Percentiles rank a stretch among this genome's conserved stretches.
Evolutionary conservation across 2,329 filamentous ascomycete species (phyloP).

Genomic region (Fusarium transvaalense): DNA sequence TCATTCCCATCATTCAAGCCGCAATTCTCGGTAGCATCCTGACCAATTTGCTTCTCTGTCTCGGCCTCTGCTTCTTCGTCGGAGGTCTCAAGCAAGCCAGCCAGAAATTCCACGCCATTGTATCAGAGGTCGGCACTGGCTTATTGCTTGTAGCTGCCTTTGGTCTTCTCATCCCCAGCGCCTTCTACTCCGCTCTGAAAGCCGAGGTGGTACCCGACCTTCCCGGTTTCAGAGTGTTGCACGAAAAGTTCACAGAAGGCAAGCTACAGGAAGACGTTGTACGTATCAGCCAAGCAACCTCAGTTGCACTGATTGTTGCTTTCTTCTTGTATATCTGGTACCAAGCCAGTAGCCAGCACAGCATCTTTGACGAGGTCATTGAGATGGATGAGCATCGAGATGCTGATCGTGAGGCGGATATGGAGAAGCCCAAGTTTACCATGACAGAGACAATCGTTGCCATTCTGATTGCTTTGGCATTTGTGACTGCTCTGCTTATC

Average conservation of each 20-base stretch:
- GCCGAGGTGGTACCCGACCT: conserved; percentile 43
- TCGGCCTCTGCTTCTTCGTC: conserved; percentile 75
- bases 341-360: conserved; percentile 74
- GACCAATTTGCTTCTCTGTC: conserved; percentile 75
- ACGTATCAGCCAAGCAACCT: conserved; percentile 71
- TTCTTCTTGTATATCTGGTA: conserved; percentile 70
- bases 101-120: conserved; percentile 72
- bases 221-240: conserved; percentile 38
- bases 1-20: conserved; percentile 73
- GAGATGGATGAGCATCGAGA: conserved; percentile 64
- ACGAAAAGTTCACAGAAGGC: conserved; percentile 49
- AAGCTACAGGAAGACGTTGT: conserved; percentile 62
- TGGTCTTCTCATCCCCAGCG: conserved; percentile 53
- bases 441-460: conserved; percentile 73
- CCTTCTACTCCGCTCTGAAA: conserved; percentile 55
- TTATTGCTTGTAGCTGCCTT: conserved; percentile 71
- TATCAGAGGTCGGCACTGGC: conserved; percentile 77
- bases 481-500: conserved; percentile 74
- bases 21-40: conserved; percentile 77
- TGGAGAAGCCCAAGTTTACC: conserved; percentile 72
- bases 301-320: conserved; percentile 71
- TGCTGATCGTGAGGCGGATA: conserved; percentile 68
- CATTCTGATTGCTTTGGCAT: conserved; percentile 66
- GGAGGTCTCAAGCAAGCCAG: conserved; percentile 71
- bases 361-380: conserved; percentile 71